These are phyloP conservation scores for Colletotrichum tanaceti DNA, from an alignment of 2,329 filamentous ascomycete genomes.

Conservation along the genomic window DNA sequence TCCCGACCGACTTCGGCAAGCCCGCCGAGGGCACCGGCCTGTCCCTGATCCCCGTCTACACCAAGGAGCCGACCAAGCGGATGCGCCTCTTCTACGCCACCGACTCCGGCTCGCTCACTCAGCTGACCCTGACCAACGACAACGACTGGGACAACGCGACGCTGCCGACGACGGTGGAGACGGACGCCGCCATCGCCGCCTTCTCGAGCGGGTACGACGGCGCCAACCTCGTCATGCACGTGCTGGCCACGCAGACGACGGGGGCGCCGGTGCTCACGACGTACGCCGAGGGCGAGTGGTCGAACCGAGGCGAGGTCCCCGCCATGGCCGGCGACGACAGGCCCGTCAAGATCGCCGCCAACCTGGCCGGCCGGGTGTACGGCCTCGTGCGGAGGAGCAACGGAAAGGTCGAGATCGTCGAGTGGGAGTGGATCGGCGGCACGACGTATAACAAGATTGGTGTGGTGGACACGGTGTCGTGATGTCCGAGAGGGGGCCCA, in stretches of 20 bases:
- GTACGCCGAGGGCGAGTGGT: slow-evolving; percentile 31
- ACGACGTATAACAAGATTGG: slow-evolving; percentile 38
- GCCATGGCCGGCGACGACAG: slow-evolving; percentile 30
- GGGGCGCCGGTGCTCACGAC: slow-evolving; percentile 16
- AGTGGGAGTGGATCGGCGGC: slow-evolving; percentile 40
- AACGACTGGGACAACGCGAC: slow-evolving; percentile 27
- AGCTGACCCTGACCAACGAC: slow-evolving; percentile 17
- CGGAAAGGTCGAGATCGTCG: slow-evolving; percentile 29
- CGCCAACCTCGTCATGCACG: slow-evolving; percentile 33
- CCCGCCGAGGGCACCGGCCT: slow-evolving; percentile 25
- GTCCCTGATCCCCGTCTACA: slow-evolving; percentile 33
- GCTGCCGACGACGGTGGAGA: slow-evolving; percentile 23
- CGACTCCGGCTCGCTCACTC: slow-evolving; percentile 16
- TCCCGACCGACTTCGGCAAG: slow-evolving; percentile 29
- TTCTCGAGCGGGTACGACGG: slow-evolving; percentile 36
- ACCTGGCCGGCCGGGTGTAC: slow-evolving; percentile 35
- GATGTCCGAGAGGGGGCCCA: background rate
- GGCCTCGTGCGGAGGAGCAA: slow-evolving; percentile 27
- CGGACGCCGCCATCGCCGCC: slow-evolving; percentile 22
- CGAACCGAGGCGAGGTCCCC: slow-evolving; percentile 10
- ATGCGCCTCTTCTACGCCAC: slow-evolving; percentile 34
- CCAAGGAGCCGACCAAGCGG: slow-evolving; percentile 8
- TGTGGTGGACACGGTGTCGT: slow-evolving; percentile 27
- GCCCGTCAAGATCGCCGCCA: slow-evolving; percentile 33
- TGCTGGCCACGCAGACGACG: slow-evolving; percentile 18